Conservation (phyloP, 1,284 basidiomycete genomes). For the Neotropicomus parvogracilis region DNA sequence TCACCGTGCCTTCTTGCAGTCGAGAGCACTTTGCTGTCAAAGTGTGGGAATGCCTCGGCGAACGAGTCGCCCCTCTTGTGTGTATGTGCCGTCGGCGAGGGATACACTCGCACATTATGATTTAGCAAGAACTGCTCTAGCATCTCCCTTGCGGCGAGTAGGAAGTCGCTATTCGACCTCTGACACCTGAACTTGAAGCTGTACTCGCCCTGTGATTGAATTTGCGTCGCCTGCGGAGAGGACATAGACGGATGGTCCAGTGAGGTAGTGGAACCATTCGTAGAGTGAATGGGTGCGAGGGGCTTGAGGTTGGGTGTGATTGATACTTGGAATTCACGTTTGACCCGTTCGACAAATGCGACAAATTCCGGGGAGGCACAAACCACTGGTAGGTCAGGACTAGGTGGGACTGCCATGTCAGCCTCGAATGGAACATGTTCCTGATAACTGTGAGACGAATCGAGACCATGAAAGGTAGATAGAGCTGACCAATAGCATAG, state of each 20-base stretch:
- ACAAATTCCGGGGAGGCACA: constrained; percentile 78
- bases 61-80: constrained; percentile 89
- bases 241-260: constrained; percentile 28
- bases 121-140: constrained; percentile 89
- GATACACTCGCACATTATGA: constrained; percentile 78
- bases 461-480: background rate
- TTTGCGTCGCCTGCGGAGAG: constrained; percentile 28
- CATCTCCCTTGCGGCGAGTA: constrained; percentile 86
- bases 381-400: constrained; percentile 72
- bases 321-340: constrained; percentile 90
- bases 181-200: constrained; percentile 96
- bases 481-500: constrained; percentile 82
- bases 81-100: constrained; percentile 66
- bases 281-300: constrained; percentile 32
- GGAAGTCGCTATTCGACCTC: constrained; percentile 89
- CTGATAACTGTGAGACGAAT: constrained; percentile 40
- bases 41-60: constrained; percentile 93
- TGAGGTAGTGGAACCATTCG: constrained; percentile 31
- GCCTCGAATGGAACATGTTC: constrained; percentile 98
- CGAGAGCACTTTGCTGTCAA: constrained; percentile 90
- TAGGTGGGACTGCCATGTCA: constrained; percentile 88
- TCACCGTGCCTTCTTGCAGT: constrained; percentile 68
- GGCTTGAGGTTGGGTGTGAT: constrained; percentile 75
- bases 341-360: constrained; percentile 82
- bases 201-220: constrained; percentile 66